These are phyloP conservation scores for Heliamphora exappendiculata DNA, from an alignment of 148 eudicot genomes.

Conservation along the genomic window DNA sequence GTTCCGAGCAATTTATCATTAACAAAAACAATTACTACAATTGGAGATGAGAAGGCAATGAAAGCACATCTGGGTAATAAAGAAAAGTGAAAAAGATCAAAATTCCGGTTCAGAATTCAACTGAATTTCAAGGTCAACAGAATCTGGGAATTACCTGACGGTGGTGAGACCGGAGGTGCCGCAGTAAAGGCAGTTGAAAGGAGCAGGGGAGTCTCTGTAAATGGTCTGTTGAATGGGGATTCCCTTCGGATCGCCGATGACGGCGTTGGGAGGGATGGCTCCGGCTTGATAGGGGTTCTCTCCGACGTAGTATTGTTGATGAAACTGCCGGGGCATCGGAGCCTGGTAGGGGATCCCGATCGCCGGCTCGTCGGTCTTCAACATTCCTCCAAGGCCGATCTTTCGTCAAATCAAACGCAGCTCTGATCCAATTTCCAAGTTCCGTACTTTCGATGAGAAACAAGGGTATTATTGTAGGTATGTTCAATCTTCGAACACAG, in stretches of 20 bases:
- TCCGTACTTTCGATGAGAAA: background rate
- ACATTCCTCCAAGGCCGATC: slow-evolving; percentile 6
- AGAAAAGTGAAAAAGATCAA: background rate
- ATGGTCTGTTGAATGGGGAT: slow-evolving; percentile 72
- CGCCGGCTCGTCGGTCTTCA: slow-evolving; percentile 40
- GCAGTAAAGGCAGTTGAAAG: slow-evolving; percentile 60
- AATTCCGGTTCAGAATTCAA: background rate
- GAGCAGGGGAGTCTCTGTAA: slow-evolving; percentile 82
- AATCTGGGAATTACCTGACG: slow-evolving; percentile 32
- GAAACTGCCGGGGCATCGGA: slow-evolving; percentile 16
- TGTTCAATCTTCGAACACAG: background rate
- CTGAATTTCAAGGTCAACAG: background rate
- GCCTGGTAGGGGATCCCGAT: slow-evolving; percentile 52
- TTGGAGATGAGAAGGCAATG: background rate
- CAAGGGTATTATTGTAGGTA: background rate
- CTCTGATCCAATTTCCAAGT: too few species aligned
- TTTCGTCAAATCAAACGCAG: too few species aligned
- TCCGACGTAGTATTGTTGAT: slow-evolving; percentile 32
- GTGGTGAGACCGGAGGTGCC: slow-evolving; percentile 49
- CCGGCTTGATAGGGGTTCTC: slow-evolving; percentile 59
- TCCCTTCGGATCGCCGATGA: slow-evolving; percentile 72
- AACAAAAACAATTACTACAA: background rate
- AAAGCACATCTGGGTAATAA: background rate
- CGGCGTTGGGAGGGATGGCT: slow-evolving; percentile 53
- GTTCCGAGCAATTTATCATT: background rate